Evolutionary conservation across 768 basidiomycete species (phyloP).

Genomic region (Infundibulicybe gibba): DNA sequence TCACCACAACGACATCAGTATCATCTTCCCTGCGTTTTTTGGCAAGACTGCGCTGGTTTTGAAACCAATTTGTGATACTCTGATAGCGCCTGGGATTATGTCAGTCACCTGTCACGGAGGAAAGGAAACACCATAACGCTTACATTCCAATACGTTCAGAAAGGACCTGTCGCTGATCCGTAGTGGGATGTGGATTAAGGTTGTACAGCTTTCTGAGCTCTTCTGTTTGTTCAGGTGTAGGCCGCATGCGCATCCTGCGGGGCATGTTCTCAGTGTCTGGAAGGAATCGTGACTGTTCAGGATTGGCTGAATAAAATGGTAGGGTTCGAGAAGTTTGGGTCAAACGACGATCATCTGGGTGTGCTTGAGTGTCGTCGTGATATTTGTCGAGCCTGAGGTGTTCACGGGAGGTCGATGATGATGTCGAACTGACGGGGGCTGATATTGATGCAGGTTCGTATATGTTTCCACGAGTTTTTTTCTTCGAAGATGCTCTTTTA

Average conservation of each 20-base stretch:
- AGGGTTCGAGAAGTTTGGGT: conserved; percentile 13
- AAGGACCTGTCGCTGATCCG: conserved; percentile 62
- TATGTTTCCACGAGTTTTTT: conserved; percentile 41
- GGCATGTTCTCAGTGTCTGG: conserved; percentile 48
- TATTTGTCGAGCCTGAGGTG: conserved; percentile 38
- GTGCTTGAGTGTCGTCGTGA: conserved; percentile 37
- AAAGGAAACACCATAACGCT: conserved; percentile 32
- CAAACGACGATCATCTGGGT: conserved; percentile 22
- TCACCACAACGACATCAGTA: conserved; percentile 17
- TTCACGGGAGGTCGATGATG: conserved; percentile 22
- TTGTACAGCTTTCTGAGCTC: conserved; percentile 66
- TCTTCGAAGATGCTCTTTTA: conserved; percentile 81
- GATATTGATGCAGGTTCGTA: conserved; percentile 28
- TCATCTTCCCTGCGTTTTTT: conserved; percentile 68
- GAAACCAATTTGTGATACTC: conserved; percentile 85
- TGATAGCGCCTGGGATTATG: conserved; percentile 59
- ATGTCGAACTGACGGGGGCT: conserved; percentile 28
- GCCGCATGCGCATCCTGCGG: conserved; percentile 62
- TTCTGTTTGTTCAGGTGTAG: conserved; percentile 61
- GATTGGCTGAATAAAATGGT: conserved; percentile 40
- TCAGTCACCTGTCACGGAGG: conserved; percentile 26
- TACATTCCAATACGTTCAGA: conserved; percentile 75
- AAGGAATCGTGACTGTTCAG: conserved; percentile 47
- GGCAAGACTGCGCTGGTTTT: conserved; percentile 77
- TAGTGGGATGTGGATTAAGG: conserved; percentile 61